Conservation (phyloP, 306 rosid genomes). For the Rosa chinensis region DNA sequence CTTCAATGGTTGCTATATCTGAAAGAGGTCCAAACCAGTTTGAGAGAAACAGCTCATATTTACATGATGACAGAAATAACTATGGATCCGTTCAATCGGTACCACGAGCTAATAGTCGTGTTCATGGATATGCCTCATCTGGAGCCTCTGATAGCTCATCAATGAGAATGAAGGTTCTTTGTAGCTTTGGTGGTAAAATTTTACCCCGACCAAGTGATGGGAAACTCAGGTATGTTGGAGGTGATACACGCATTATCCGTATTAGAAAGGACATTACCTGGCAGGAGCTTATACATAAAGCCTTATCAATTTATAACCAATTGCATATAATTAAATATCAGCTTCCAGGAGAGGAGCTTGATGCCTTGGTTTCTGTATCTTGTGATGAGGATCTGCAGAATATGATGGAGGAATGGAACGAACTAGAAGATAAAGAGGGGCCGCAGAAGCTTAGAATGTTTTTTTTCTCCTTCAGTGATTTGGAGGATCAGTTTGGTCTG, state of each 20-base stretch:
- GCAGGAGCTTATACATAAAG: conserved; percentile 65
- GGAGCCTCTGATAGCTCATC: conserved; percentile 54
- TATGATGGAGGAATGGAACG: conserved; percentile 78
- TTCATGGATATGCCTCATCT: conserved; percentile 53
- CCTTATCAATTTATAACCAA: conserved; percentile 57
- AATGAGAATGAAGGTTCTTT: conserved; percentile 62
- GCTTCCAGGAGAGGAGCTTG: conserved; percentile 97
- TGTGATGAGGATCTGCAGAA: conserved; percentile 76
- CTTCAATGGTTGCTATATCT: conserved; percentile 46
- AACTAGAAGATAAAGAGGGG: conserved; percentile 47
- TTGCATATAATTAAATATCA: conserved; percentile 67
- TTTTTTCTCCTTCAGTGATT: conserved; percentile 59
- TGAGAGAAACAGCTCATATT: conserved; percentile 41
- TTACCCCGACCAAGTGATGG: conserved; percentile 85
- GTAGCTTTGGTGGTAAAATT: conserved; percentile 86
- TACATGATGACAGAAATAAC: conserved; percentile 48
- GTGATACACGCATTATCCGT: conserved; percentile 75
- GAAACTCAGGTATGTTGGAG: conserved; percentile 84
- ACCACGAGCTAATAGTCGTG: conserved; percentile 46
- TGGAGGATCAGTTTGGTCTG: conserved; percentile 63
- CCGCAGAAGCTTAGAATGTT: conserved; percentile 67
- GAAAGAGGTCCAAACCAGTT: conserved; percentile 54
- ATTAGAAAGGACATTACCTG: conserved; percentile 69
- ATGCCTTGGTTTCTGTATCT: conserved; percentile 85
- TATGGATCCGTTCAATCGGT: conserved; percentile 52